Evolutionary conservation across 108 stramenopile species (phyloP), one percentile per base, ranked within the genome.

Genomic region (Nannochloropsis gaditana): DNA sequence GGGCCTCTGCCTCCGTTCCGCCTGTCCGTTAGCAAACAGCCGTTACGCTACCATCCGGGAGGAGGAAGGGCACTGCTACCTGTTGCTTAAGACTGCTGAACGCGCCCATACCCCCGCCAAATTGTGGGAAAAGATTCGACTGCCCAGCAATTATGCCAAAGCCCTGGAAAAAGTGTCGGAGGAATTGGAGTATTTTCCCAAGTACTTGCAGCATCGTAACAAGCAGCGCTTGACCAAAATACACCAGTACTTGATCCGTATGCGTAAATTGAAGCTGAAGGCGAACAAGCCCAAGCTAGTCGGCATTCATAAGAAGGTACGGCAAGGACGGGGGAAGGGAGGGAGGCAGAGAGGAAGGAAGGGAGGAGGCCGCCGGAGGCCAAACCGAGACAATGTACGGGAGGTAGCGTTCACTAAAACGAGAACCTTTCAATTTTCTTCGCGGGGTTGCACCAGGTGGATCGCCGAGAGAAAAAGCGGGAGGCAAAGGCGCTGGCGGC

Each of bases 191-290:
- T 97, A 92, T 88, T 98, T 96, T 83, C 97, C 98, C 42, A 97
- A 97, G 85, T 88, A 93, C 43, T 89, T 95, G 83, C 86, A 94
- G 81, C 97, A 97, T 91, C 89, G 95, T 47, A 97, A 96, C 93
- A 99, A 99, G 87, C 98, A 99, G 91, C 91, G 98, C 41, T 90
- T 99, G 85, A 99, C 98, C 19, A 98, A 98, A 88, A 97, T 99
- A 45, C 96, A 97, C 91, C 98, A 99, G 89, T 98, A 97, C 86
- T 87, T 99, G 59, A 93, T 99, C 83, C 91, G 98, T 21, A 97
- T 98, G 97, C 92, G 98, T 2, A 97, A 96, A 90, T 87, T 99
- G 84, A 93, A 95, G 84, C 90, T 98, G 45, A 95, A 95, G 44
- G 94, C 96, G 50, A 95, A 94, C 42, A 92, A 93, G 87, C 94